Evolutionary conservation across 768 basidiomycete genomes (phyloP).

Genomic region (Xerocomellus amylosporus): DNA sequence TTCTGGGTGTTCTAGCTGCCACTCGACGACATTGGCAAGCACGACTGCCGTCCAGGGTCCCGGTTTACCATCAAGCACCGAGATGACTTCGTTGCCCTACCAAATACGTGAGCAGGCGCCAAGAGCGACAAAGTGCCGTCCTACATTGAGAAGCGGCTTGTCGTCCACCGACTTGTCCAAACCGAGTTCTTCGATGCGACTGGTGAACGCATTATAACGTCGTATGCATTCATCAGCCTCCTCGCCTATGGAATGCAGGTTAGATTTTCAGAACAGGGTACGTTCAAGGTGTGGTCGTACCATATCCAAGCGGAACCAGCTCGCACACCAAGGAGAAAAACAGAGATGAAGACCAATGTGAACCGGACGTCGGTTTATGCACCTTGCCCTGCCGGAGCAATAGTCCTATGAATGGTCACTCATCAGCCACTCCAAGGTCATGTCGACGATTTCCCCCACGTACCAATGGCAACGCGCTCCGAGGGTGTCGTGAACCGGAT

Average conservation of each 20-base stretch:
- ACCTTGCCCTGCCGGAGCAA: slow-evolving; percentile 64
- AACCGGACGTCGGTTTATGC: slow-evolving; percentile 59
- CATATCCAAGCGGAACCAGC: slow-evolving; percentile 53
- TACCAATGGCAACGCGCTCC: slow-evolving; percentile 61
- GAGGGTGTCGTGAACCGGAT: slow-evolving; percentile 39
- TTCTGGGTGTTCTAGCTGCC: slow-evolving; percentile 80
- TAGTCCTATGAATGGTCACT: slow-evolving; percentile 44
- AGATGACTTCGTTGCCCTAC: slow-evolving; percentile 70
- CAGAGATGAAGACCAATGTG: slow-evolving; percentile 68
- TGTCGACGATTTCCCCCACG: slow-evolving; percentile 9
- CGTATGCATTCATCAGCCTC: slow-evolving; percentile 49
- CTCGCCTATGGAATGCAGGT: slow-evolving; percentile 34
- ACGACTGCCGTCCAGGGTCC: slow-evolving; percentile 71
- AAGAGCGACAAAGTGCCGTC: slow-evolving; percentile 25
- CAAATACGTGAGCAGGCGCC: slow-evolving; percentile 1
- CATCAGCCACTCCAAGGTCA: not conserved
- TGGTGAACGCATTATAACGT: slow-evolving; percentile 63
- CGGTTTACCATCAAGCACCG: slow-evolving; percentile 52
- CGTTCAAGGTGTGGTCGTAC: slow-evolving; percentile 15
- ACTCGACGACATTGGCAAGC: slow-evolving; percentile 67
- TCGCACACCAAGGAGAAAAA: slow-evolving; percentile 77
- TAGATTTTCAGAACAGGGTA: not conserved
- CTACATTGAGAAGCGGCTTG: slow-evolving; percentile 75
- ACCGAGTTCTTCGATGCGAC: slow-evolving; percentile 57
- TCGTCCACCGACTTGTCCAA: slow-evolving; percentile 62